Evolutionary conservation across 192 early-diverging fungal species (phyloP).

Genomic region (Dimargaris cristalligena): DNA sequence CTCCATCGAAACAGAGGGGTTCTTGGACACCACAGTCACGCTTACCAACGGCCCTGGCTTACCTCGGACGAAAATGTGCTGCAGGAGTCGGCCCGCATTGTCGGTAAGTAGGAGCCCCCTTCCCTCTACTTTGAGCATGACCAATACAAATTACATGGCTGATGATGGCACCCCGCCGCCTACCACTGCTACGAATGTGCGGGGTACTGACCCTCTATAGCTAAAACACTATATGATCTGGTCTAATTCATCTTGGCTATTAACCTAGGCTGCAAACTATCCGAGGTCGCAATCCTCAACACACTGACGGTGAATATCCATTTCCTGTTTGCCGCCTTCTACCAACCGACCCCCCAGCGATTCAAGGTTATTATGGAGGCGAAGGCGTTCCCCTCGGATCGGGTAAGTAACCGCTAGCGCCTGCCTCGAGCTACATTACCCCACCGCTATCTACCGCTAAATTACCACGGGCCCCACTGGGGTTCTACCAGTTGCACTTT

Average conservation of each 20-base stretch:
- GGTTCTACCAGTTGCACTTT: too few species aligned
- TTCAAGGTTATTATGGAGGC: slow-evolving; percentile 82
- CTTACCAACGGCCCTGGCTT: slow-evolving; percentile 70
- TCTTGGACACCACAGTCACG: slow-evolving; percentile 74
- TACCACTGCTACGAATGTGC: too few species aligned
- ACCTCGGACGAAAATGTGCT: slow-evolving; percentile 61
- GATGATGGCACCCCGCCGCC: too few species aligned
- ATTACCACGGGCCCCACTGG: too few species aligned
- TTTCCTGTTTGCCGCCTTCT: slow-evolving; percentile 80
- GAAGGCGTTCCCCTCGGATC: slow-evolving; percentile 90
- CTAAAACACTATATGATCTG: too few species aligned
- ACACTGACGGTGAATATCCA: slow-evolving; percentile 86
- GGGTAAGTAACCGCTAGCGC: slow-evolving; percentile 30
- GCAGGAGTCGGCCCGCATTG: slow-evolving; percentile 53
- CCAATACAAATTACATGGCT: too few species aligned
- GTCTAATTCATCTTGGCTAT: slow-evolving; percentile 2
- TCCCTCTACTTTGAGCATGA: too few species aligned
- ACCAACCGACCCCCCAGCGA: slow-evolving; percentile 54
- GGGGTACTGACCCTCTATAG: too few species aligned
- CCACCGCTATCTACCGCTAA: too few species aligned
- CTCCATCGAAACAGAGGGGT: too few species aligned
- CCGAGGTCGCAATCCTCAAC: slow-evolving; percentile 85
- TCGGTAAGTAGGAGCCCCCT: slow-evolving; percentile 52
- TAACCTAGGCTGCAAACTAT: slow-evolving; percentile 39
- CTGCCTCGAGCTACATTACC: slow-evolving; percentile 3